A percentile compares a stretch with the other conserved stretches of the same genome.
Evolutionary conservation across 192 early-diverging fungal genomes (phyloP).

Genomic region (Helicostylum pulchrum): DNA sequence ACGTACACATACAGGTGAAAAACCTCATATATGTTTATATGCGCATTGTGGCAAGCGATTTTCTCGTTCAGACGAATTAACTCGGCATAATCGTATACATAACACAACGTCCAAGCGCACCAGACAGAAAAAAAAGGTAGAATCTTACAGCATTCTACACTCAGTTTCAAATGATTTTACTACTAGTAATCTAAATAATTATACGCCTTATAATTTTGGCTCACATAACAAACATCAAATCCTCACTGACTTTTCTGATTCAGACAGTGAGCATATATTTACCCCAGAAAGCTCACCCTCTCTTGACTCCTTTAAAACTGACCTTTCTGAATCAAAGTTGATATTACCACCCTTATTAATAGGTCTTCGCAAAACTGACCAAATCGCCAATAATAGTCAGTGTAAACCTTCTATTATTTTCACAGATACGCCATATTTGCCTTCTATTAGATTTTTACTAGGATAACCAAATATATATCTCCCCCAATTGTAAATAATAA

Average conservation of each 20-base stretch:
- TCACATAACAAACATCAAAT: conserved; percentile 11
- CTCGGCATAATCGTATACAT: conserved; percentile 48
- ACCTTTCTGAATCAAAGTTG: conserved; percentile 2
- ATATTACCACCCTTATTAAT: conserved; percentile 3
- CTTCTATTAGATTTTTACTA: conserved; percentile 22
- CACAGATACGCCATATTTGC: conserved; percentile 13
- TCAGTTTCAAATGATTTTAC: neutral
- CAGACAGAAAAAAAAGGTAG: conserved; percentile 25
- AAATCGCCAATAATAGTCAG: neutral
- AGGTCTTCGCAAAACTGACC: conserved; percentile 13
- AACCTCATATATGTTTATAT: conserved; percentile 72
- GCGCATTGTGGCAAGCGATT: conserved; percentile 71
- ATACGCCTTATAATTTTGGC: conserved; percentile 10
- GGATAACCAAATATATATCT: conserved; percentile 1
- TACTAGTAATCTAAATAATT: neutral
- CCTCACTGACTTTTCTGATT: conserved; percentile 8
- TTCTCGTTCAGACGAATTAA: conserved; percentile 75
- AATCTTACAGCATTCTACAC: neutral
- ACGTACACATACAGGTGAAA: conserved; percentile 81
- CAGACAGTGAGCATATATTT: conserved; percentile 23
- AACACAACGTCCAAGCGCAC: conserved; percentile 30
- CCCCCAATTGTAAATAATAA: too few species aligned
- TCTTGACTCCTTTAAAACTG: conserved; percentile 8
- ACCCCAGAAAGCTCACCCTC: conserved; percentile 43
- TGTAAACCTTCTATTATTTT: conserved; percentile 2